Evolutionary conservation across 202 grass and related monocot genomes (phyloP).

Genomic region (Setaria viridis): DNA sequence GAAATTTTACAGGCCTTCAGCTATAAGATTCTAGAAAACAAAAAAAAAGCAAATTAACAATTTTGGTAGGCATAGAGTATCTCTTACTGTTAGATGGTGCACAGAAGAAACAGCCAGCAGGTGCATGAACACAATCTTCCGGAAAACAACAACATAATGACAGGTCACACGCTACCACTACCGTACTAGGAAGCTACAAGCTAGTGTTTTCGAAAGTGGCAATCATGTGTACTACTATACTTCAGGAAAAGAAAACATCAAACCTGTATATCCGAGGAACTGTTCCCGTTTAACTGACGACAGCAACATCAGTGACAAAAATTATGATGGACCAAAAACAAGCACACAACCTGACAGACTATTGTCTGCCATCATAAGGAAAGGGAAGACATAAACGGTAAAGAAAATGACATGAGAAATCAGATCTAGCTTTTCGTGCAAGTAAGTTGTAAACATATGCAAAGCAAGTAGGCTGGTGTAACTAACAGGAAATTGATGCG

Average conservation of each 20-base stretch:
- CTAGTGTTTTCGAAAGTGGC: background rate
- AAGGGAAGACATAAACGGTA: background rate
- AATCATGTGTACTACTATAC: background rate
- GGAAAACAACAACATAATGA: background rate
- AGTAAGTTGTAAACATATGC: constrained; percentile 5
- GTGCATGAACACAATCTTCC: background rate
- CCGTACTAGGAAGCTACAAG: background rate
- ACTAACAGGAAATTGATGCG: constrained; percentile 31
- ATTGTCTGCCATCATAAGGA: constrained; percentile 23
- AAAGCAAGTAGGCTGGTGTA: constrained; percentile 41
- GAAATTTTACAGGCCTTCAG: background rate
- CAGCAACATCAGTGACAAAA: background rate
- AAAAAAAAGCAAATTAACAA: background rate
- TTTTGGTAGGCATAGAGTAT: constrained; percentile 26
- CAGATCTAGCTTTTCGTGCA: background rate
- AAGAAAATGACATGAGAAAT: background rate
- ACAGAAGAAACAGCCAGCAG: constrained; percentile 29
- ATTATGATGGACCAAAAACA: constrained; percentile 24
- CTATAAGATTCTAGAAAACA: constrained; percentile 1
- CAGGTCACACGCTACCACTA: constrained; percentile 27
- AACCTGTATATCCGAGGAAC: background rate
- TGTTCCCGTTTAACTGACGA: background rate
- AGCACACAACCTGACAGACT: constrained; percentile 2
- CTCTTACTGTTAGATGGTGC: constrained; percentile 15
- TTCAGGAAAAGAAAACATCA: background rate